These are phyloP conservation scores for Ailanthus altissimus DNA, from an alignment of 345 rosid species.

Conservation along the genomic window DNA sequence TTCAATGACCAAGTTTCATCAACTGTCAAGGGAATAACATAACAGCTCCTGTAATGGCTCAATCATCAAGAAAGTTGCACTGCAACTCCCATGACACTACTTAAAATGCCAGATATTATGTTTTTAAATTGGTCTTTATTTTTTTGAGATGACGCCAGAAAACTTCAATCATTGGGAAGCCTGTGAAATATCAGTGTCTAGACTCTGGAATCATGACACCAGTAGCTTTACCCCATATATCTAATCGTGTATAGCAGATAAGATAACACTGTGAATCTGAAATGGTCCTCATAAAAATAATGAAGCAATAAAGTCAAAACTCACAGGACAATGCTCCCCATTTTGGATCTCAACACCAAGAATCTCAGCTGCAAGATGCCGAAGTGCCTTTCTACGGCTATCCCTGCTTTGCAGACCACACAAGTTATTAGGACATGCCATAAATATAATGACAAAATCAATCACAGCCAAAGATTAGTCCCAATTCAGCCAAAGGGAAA, in stretches of 20 bases:
- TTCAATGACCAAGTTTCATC: not conserved
- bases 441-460: constrained; percentile 9
- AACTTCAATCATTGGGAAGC: not conserved
- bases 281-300: not conserved
- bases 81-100: not conserved
- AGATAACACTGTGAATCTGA: not conserved
- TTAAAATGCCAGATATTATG: not conserved
- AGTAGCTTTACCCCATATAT: not conserved
- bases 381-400: constrained; percentile 61
- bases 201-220: not conserved
- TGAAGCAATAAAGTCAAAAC: constrained; percentile 23
- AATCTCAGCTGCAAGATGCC: constrained; percentile 80
- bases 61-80: not conserved
- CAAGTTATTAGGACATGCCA: constrained; percentile 4
- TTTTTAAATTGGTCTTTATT: not conserved
- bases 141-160: not conserved
- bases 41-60: not conserved
- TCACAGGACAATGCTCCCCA: constrained; percentile 97
- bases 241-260: not conserved
- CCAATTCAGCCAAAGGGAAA: constrained; percentile 2
- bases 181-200: not conserved
- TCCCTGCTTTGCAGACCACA: constrained; percentile 47
- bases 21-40: not conserved
- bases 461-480: constrained; percentile 4
- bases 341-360: constrained; percentile 83